Evolutionary conservation across 2,329 filamentous ascomycete genomes (phyloP).

Genomic region (Colletotrichum noveboracense): DNA sequence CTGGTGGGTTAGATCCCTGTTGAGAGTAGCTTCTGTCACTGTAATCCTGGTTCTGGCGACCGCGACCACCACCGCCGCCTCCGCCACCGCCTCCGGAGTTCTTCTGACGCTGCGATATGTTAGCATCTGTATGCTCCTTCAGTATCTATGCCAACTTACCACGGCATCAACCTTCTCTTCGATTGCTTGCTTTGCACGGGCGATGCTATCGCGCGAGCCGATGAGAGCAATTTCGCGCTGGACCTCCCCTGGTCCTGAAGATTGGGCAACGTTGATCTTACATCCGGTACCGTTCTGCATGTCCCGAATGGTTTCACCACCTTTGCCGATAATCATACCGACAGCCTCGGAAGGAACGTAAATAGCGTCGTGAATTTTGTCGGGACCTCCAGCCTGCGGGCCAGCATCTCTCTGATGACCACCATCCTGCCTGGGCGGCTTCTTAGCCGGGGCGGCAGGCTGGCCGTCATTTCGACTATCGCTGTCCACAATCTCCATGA

Average conservation of each 20-base stretch:
- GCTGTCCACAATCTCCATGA: conserved; percentile 93
- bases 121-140: conserved; percentile 24
- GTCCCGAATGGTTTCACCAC: conserved; percentile 91
- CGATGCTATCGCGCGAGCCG: conserved; percentile 78
- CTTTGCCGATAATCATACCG: conserved; percentile 96
- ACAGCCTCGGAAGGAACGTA: conserved; percentile 89
- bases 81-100: conserved; percentile 53
- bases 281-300: conserved; percentile 89
- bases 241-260: conserved; percentile 76
- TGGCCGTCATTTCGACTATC: conserved; percentile 69
- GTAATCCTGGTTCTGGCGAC: conserved; percentile 55
- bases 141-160: conserved; percentile 54
- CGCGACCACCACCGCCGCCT: conserved; percentile 44
- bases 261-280: conserved; percentile 92
- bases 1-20: conserved; percentile 41
- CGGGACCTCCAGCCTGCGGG: conserved; percentile 40
- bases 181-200: conserved; percentile 81
- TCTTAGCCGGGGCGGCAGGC: conserved; percentile 33
- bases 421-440: conserved; percentile 34
- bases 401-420: conserved; percentile 35
- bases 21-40: conserved; percentile 61
- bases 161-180: conserved; percentile 92
- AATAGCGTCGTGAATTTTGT: conserved; percentile 83
- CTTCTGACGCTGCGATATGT: conserved; percentile 55
- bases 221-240: conserved; percentile 88